Conservation (phyloP, 2,329 filamentous ascomycete genomes). For the Bipolaris bicolor region DNA sequence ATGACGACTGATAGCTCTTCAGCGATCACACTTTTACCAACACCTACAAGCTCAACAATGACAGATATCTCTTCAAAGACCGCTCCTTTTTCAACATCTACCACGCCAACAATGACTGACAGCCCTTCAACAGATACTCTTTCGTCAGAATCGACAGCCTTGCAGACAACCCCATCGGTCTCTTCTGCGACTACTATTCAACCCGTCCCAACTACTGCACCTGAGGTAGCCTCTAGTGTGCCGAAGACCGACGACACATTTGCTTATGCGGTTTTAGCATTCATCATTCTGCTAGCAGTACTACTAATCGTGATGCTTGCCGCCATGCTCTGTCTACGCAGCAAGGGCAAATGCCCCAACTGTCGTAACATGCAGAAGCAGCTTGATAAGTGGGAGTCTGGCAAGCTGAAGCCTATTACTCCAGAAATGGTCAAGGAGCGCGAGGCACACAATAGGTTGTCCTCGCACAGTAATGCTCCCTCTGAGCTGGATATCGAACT, state of each 20-base stretch:
- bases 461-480: neutral
- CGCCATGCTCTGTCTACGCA: constrained; percentile 13
- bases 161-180: neutral
- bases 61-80: no score
- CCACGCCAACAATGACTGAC: no score
- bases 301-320: constrained; percentile 5
- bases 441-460: neutral
- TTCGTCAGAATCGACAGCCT: neutral
- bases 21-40: neutral
- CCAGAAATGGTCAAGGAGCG: constrained; percentile 11
- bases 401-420: constrained; percentile 17
- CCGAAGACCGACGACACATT: constrained; percentile 11
- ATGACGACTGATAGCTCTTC: neutral
- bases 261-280: constrained; percentile 3
- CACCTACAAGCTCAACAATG: no score
- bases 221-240: neutral
- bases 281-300: constrained; percentile 4
- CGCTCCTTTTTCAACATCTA: no score
- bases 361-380: constrained; percentile 9
- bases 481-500: constrained; percentile 8
- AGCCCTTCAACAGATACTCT: no score
- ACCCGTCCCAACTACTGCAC: neutral
- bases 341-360: constrained; percentile 13
- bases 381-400: constrained; percentile 16
- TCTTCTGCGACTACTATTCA: neutral